These are phyloP conservation scores for Dipodascopsis uninucleata DNA, from an alignment of 805 yeast genomes.

Conservation along the genomic window DNA sequence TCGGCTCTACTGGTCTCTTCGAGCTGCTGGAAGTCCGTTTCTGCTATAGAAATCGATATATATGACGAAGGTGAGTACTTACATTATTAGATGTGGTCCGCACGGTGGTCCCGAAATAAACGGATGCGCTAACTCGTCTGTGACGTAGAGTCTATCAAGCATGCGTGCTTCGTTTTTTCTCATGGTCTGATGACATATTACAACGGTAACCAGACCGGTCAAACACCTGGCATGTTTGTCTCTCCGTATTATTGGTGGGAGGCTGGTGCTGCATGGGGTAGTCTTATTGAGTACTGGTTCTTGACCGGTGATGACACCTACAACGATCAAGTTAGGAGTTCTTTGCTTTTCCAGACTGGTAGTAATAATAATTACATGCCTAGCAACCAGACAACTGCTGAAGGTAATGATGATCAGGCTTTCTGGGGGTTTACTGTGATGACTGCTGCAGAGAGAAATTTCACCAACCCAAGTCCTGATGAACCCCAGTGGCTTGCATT, in stretches of 20 bases:
- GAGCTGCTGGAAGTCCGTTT: background rate
- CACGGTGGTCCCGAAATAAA: background rate
- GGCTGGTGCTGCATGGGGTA: constrained; percentile 82
- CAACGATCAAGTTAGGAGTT: constrained; percentile 53
- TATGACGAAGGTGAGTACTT: constrained; percentile 11
- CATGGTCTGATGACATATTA: constrained; percentile 68
- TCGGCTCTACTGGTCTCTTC: background rate
- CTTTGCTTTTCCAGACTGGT: constrained; percentile 72
- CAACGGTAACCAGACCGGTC: constrained; percentile 61
- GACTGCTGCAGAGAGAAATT: constrained; percentile 87
- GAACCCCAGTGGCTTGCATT: constrained; percentile 75
- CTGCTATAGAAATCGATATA: constrained; percentile 18
- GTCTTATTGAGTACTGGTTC: constrained; percentile 72
- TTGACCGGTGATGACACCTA: constrained; percentile 69
- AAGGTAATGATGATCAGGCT: constrained; percentile 97
- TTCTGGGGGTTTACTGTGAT: constrained; percentile 94
- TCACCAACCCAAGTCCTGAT: constrained; percentile 60
- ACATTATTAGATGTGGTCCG: background rate
- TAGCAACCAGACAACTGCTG: constrained; percentile 80
- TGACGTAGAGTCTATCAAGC: constrained; percentile 41
- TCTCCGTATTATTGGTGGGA: constrained; percentile 97
- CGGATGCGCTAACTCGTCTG: background rate
- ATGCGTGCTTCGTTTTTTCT: constrained; percentile 51
- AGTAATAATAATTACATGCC: constrained; percentile 78
- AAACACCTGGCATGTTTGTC: constrained; percentile 81